Conservation (phyloP, 2,329 filamentous ascomycete species). For the Periconia macrospinosa region DNA sequence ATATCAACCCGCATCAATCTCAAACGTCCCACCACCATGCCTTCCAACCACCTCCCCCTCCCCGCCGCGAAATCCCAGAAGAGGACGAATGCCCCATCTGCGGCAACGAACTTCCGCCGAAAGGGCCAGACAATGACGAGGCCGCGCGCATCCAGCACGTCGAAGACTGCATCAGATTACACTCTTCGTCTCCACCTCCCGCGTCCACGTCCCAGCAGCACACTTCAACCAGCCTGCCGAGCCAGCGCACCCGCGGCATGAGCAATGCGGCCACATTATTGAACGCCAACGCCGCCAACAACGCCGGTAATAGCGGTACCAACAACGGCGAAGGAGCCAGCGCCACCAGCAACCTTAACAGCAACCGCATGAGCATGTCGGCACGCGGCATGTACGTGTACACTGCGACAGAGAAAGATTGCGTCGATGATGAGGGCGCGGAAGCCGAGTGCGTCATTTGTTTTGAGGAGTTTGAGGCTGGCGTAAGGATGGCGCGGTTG, state of each 20-base stretch:
- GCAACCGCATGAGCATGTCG: constrained; percentile 26
- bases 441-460: constrained; percentile 65
- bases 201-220: constrained; percentile 7
- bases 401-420: constrained; percentile 65
- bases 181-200: constrained; percentile 28
- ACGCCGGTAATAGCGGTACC: constrained; percentile 2
- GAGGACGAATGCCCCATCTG: constrained; percentile 82
- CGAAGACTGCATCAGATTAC: constrained; percentile 42
- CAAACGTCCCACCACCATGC: not conserved
- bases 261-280: constrained; percentile 17
- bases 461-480: constrained; percentile 65
- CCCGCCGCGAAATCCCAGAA: constrained; percentile 51
- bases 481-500: constrained; percentile 61
- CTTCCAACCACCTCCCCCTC: constrained; percentile 17
- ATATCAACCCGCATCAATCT: not conserved
- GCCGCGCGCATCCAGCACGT: constrained; percentile 49
- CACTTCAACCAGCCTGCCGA: constrained; percentile 30
- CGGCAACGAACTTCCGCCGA: constrained; percentile 68
- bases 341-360: not conserved
- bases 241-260: constrained; percentile 36
- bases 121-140: constrained; percentile 42
- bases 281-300: not conserved
- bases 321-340: constrained; percentile 27
- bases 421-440: constrained; percentile 55
- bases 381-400: constrained; percentile 53